Base-by-base conservation (phyloP, 768 basidiomycete species). In the Wakefieldia striispora region DNA sequence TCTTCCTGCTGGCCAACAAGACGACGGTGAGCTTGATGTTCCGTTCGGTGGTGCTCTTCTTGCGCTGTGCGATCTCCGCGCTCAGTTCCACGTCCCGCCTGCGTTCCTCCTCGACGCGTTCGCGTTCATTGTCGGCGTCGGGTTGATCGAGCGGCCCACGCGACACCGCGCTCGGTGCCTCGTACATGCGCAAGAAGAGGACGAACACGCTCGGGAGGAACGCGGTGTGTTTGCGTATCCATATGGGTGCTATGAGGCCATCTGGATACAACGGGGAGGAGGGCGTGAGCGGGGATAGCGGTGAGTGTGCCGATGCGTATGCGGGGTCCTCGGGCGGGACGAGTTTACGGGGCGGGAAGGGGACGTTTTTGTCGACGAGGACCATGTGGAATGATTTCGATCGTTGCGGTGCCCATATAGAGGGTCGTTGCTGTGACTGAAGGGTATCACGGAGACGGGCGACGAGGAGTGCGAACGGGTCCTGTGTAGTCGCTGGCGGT, bases 181-280 rank as follows among this genome's bases (percentile, higher is more conserved):
- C 95, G 61, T 76, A 93, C 52, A 98, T 75, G 47, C 90, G 82
- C 47, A 90, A 71, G 66, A 97, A 97, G 52, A 97, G 75, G 9
- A 98, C 89, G 67, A 97, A 95, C 0, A 97, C 95, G 20, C 91
- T 86, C 0, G 97, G 97, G 0, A 97, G 71, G 27, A 97, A 83
- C 1, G 90, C 83, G 0, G 90, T 90, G 62, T 99, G 97, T 69
- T 98, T 99, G 38, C 94, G 80, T 29, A 98, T 84, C 97, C 97
- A 99, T 64, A 98, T 92, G 1, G 97, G 97, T 3, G 97, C 93
- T 45, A 99, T 92, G 46, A 99, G 71, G 0, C 97, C 97, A 63
- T 99, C 97, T 0, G 97, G 97, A 67, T 92, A 81, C 9, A 97
- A 73, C 0, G 97, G 95, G 0, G 94, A 97, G 1, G 87, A 77